These are phyloP conservation scores for Pseudozyma tsukubaensis DNA, from an alignment of 1,284 basidiomycete species.

Conservation along the genomic window DNA sequence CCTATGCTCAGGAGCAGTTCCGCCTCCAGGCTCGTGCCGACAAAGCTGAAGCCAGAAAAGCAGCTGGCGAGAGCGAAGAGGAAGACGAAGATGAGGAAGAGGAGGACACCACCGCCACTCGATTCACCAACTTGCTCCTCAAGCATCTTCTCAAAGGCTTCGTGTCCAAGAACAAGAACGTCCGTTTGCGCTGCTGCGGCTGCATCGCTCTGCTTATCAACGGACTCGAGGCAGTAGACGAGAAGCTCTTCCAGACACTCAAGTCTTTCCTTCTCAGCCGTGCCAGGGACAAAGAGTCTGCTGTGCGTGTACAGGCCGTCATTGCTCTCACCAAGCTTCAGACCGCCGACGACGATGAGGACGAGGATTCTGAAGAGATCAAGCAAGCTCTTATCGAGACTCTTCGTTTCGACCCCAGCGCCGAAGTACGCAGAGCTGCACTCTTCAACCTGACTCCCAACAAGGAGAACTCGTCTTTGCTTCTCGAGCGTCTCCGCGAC, in stretches of 20 bases:
- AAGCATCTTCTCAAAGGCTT: slow-evolving; percentile 85
- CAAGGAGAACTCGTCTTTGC: slow-evolving; percentile 74
- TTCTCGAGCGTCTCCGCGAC: slow-evolving; percentile 86
- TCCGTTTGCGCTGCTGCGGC: slow-evolving; percentile 83
- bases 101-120: slow-evolving; percentile 77
- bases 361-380: slow-evolving; percentile 77
- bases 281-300: slow-evolving; percentile 84
- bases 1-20: slow-evolving; percentile 70
- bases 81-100: slow-evolving; percentile 74
- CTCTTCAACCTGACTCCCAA: slow-evolving; percentile 82
- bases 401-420: slow-evolving; percentile 77
- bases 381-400: slow-evolving; percentile 78
- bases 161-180: slow-evolving; percentile 87
- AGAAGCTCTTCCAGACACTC: slow-evolving; percentile 81
- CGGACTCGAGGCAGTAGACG: slow-evolving; percentile 72
- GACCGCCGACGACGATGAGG: slow-evolving; percentile 71
- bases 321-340: slow-evolving; percentile 86
- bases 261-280: slow-evolving; percentile 80
- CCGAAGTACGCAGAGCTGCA: slow-evolving; percentile 89
- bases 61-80: slow-evolving; percentile 56
- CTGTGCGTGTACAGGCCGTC: slow-evolving; percentile 85
- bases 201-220: slow-evolving; percentile 72
- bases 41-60: slow-evolving; percentile 15
- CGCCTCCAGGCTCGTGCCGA: slow-evolving; percentile 44
- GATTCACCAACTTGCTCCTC: slow-evolving; percentile 79